These are phyloP conservation scores for Exobasidium cylindrosporum DNA, from an alignment of 1,284 basidiomycete genomes.

Conservation along the genomic window DNA sequence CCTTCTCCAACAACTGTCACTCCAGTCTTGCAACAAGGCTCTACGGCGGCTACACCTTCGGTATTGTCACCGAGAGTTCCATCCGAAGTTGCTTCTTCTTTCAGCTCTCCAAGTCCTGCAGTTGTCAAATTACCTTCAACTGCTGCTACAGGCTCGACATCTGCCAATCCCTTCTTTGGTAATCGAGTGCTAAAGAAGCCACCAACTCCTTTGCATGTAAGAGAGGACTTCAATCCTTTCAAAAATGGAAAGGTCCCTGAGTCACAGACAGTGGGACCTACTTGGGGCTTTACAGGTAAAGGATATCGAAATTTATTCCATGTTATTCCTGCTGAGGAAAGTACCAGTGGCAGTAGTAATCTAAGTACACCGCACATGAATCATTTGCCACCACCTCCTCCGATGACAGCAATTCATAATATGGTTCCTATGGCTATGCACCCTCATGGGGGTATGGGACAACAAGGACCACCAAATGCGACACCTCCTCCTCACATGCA, in stretches of 20 bases:
- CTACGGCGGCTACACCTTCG: background rate
- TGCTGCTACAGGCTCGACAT: constrained; percentile 21
- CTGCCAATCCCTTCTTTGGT: constrained; percentile 84
- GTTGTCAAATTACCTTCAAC: constrained; percentile 4
- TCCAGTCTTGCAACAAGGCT: background rate
- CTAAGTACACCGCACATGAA: background rate
- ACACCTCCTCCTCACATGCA: constrained; percentile 9
- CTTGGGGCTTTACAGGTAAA: constrained; percentile 86
- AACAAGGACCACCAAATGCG: background rate
- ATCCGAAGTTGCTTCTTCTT: background rate
- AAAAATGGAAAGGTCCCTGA: constrained; percentile 77
- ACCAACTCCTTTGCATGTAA: constrained; percentile 66
- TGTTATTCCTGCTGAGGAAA: constrained; percentile 11
- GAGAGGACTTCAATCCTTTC: constrained; percentile 93
- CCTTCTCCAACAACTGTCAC: background rate
- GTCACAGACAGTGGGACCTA: constrained; percentile 67
- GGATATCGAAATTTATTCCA: constrained; percentile 72
- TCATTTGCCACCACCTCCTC: background rate
- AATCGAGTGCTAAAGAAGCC: constrained; percentile 67
- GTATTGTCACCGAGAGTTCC: background rate
- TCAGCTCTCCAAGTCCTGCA: constrained; percentile 14
- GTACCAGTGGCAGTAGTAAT: background rate
- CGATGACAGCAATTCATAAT: background rate
- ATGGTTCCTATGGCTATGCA: background rate
- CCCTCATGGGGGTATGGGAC: background rate